phyloP scores from a whole-genome alignment of 2,329 filamentous ascomycete species.

The Botrytis aclada region DNA sequence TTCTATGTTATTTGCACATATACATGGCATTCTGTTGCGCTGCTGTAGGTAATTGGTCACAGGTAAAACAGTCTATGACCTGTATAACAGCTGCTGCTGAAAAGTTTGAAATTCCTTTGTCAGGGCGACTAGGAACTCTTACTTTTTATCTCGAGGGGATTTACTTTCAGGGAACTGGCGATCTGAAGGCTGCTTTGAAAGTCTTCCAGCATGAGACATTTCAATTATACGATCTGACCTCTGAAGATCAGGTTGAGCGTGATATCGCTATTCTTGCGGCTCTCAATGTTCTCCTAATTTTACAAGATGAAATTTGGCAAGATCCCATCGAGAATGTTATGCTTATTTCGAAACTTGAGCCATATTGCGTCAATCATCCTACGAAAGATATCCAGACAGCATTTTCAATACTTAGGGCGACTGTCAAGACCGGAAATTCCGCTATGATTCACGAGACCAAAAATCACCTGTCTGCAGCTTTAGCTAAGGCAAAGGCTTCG shows the following conservation, averaged over 20 bases:
- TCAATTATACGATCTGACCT: slow-evolving; percentile 45
- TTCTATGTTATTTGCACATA: slow-evolving; percentile 36
- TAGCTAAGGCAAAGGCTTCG: slow-evolving; percentile 65
- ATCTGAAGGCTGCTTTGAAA: slow-evolving; percentile 63
- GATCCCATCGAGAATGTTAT: slow-evolving; percentile 57
- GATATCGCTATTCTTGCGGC: slow-evolving; percentile 65
- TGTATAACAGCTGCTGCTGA: slow-evolving; percentile 27
- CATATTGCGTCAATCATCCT: slow-evolving; percentile 64
- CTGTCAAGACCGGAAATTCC: slow-evolving; percentile 58
- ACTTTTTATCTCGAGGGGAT: slow-evolving; percentile 67
- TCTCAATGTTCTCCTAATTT: slow-evolving; percentile 69
- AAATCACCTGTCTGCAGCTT: slow-evolving; percentile 69
- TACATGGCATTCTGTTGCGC: slow-evolving; percentile 37
- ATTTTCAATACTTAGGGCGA: slow-evolving; percentile 71
- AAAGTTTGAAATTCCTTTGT: slow-evolving; percentile 28
- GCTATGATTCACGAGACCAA: slow-evolving; percentile 74
- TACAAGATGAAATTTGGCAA: slow-evolving; percentile 58
- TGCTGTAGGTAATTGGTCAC: slow-evolving; percentile 33
- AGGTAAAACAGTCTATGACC: slow-evolving; percentile 31
- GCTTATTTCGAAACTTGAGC: slow-evolving; percentile 63
- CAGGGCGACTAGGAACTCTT: slow-evolving; percentile 30
- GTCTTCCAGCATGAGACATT: slow-evolving; percentile 65
- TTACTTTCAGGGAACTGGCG: slow-evolving; percentile 73
- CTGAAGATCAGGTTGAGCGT: slow-evolving; percentile 49
- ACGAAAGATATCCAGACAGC: slow-evolving; percentile 75